Conservation (phyloP, 2,329 filamentous ascomycete genomes). For the Phymatotrichopsis omnivora region DNA sequence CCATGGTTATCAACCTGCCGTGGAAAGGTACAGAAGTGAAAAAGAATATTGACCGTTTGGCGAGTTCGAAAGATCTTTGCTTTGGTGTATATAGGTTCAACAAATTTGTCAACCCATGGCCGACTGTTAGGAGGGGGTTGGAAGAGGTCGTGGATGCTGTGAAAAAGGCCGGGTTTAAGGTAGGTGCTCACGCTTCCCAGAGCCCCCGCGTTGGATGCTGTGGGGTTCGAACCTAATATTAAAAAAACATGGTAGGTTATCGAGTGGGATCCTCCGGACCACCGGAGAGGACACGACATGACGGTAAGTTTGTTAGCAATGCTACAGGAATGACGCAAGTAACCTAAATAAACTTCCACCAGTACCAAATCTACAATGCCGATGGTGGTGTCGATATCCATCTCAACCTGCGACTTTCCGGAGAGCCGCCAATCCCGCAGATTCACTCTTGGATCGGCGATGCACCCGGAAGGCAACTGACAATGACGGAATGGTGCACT, state of each 20-base stretch:
- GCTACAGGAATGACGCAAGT: too few species aligned
- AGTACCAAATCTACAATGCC: background rate
- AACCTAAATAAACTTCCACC: background rate
- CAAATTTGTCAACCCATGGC: too few species aligned
- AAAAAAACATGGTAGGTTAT: background rate
- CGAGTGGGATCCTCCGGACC: slow-evolving; percentile 1
- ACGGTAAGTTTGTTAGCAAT: too few species aligned
- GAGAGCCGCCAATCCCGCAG: background rate
- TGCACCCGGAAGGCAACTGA: background rate
- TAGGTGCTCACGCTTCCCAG: too few species aligned
- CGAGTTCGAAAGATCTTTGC: too few species aligned
- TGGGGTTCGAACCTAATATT: too few species aligned
- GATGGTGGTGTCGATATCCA: slow-evolving; percentile 1
- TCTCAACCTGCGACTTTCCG: background rate
- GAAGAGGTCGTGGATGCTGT: too few species aligned
- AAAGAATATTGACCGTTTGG: background rate
- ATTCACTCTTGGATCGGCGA: background rate
- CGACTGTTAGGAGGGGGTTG: too few species aligned
- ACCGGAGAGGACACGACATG: background rate
- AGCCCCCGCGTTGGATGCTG: too few species aligned
- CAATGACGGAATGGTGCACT: too few species aligned
- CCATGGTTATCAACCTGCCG: background rate
- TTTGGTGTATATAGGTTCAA: too few species aligned
- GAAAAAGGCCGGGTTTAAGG: too few species aligned
- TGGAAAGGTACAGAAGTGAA: background rate